Conservation (phyloP, 768 basidiomycete genomes). For the Leucocoprinus sp. region DNA sequence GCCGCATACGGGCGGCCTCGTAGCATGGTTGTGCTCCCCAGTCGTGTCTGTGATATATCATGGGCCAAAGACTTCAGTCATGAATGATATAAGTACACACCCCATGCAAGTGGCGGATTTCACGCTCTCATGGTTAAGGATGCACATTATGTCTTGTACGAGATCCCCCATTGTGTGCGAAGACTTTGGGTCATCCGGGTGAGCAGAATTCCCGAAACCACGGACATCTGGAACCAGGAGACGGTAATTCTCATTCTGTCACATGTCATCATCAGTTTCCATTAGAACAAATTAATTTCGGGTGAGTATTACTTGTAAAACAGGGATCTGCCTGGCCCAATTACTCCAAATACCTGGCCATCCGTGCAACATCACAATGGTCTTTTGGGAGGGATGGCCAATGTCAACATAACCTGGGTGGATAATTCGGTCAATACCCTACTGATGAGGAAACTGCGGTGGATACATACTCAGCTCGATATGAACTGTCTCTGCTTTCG, state of each 20-base stretch:
- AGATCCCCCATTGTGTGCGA: constrained; percentile 56
- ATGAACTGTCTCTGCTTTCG: constrained; percentile 19
- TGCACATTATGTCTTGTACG: constrained; percentile 54
- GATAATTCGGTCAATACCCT: background rate
- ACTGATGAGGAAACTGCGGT: background rate
- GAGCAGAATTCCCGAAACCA: constrained; percentile 62
- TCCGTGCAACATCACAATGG: constrained; percentile 66
- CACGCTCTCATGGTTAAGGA: constrained; percentile 45
- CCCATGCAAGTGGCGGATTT: constrained; percentile 52
- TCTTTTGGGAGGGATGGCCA: constrained; percentile 42
- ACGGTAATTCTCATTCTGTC: constrained; percentile 45
- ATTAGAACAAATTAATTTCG: background rate
- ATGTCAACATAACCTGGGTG: constrained; percentile 53
- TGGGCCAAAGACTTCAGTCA: background rate
- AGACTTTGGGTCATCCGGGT: constrained; percentile 52
- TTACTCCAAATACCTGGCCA: constrained; percentile 75
- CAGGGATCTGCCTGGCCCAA: constrained; percentile 67
- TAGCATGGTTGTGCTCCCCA: constrained; percentile 68
- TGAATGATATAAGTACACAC: constrained; percentile 25
- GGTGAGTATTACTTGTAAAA: constrained; percentile 40
- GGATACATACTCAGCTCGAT: constrained; percentile 40
- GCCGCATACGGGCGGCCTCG: constrained; percentile 59
- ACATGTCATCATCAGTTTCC: background rate
- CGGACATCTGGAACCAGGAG: constrained; percentile 57
- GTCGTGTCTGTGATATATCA: constrained; percentile 60